Base-by-base conservation (phyloP, 2,329 filamentous ascomycete species). In the Fusarium floridanum region DNA sequence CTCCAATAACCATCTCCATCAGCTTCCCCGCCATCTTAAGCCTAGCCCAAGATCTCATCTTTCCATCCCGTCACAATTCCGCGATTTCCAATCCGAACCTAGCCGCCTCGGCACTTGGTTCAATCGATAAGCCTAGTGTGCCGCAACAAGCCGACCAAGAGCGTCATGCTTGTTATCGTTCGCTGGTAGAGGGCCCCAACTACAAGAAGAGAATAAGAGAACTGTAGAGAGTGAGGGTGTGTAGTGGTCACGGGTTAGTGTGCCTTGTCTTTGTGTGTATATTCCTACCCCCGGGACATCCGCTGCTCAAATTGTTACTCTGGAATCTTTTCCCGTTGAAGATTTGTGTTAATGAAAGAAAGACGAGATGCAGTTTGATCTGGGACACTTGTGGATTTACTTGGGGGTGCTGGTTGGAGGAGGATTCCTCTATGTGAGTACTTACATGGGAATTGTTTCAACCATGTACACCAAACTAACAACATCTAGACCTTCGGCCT, bases 381-480 rank as follows among this genome's bases (percentile, higher is more conserved):
- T 80, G 36, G 76, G 78, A 69, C 85, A 86, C 62, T 61, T 86
- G 55, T 80, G 81, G 74, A 73, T 83, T 60, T 87, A 85, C 81
- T 77, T 86, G 57, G 84, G 81, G 55, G 45, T 85, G 27, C 60
- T 85, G 39, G 79, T 81, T 20, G 80, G 80, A 22, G 81, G 78
- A 48, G 82, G 79, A 17, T 63, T 81, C 9, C 50, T 85, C 64
- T 88, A 86, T 69, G 86, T 88, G 78, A 80, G 85, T 82, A 32
- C 37, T 43, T n/a, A 24, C 5, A 17, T 16, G 56, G 36, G 9
- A n/a, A 57, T 39, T 24, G 11, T 11, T 37, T 36, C 55, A 27
- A 24, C n/a, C 14, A 32, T n/a, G 9, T 27, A 27, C 10, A 41
- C 27, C 6, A 6, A 41, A 53, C 56, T 71, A 17, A 76, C 56